phyloP scores from a whole-genome alignment of 2,329 filamentous ascomycete species.

The Colletotrichum zoysiae region DNA sequence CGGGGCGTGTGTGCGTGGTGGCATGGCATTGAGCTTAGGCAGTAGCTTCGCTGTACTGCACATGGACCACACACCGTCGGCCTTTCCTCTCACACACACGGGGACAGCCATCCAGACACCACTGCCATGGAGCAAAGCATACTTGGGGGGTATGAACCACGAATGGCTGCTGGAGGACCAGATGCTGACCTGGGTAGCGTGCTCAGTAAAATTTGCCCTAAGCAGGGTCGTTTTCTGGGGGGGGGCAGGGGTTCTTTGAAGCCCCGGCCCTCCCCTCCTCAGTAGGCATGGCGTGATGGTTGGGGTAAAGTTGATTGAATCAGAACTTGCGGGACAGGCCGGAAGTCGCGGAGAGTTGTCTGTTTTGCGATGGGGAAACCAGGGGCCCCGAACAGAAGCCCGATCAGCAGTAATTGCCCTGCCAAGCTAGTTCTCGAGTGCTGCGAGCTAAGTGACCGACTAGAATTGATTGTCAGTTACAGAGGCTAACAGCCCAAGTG shows the following conservation, averaged over 20 bases:
- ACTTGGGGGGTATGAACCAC: neutral
- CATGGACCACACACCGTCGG: neutral
- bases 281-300: conserved; percentile 32
- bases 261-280: conserved; percentile 3
- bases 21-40: neutral
- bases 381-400: conserved; percentile 18
- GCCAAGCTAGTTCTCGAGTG: neutral
- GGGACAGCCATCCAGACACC: neutral
- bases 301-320: conserved; percentile 22
- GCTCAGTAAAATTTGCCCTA: neutral
- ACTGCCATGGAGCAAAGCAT: neutral
- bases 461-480: conserved; percentile 8
- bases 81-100: neutral
- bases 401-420: neutral
- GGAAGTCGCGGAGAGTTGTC: conserved; percentile 9
- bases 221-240: conserved; percentile 22
- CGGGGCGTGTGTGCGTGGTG: conserved; percentile 20
- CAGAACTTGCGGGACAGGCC: conserved; percentile 6
- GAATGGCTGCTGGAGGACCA: neutral
- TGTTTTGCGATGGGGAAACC: neutral
- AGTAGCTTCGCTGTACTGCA: neutral
- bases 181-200: conserved; percentile 2
- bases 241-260: conserved; percentile 16
- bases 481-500: conserved; percentile 12
- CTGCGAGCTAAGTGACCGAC: conserved; percentile 26